phyloP scores from a whole-genome alignment of 2,329 filamentous ascomycete genomes.

The Epichloe amarillans region DNA sequence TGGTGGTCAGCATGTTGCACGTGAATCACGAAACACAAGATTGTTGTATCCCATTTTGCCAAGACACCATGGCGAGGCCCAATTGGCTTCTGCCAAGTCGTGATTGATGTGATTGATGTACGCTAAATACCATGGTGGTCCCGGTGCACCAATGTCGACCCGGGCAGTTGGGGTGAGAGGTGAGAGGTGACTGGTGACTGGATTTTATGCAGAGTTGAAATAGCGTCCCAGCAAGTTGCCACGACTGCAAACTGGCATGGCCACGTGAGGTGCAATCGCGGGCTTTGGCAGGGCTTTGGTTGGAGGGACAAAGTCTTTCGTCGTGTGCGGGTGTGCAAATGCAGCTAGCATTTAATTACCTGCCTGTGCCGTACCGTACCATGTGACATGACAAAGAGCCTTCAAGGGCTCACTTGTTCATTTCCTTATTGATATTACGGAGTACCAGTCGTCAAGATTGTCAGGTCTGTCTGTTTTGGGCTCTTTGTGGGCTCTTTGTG shows the following conservation, averaged over 20 bases:
- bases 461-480: not conserved
- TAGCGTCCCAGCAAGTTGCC: slow-evolving; percentile 7
- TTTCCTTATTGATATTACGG: no score
- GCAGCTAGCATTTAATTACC: not conserved
- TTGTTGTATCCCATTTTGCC: no score
- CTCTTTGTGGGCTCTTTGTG: not conserved
- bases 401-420: not conserved
- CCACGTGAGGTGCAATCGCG: slow-evolving; percentile 9
- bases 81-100: not conserved
- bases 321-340: not conserved
- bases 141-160: no score
- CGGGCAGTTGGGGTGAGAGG: no score
- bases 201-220: no score
- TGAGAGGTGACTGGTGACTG: no score
- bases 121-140: not conserved
- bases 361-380: not conserved
- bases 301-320: not conserved
- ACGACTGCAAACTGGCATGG: slow-evolving; percentile 5
- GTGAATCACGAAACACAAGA: no score
- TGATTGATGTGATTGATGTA: not conserved
- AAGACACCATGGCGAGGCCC: no score
- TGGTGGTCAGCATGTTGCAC: no score
- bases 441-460: not conserved
- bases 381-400: not conserved
- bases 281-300: slow-evolving; percentile 6